Percentiles rank a stretch among this genome's conserved stretches.
Conservation (phyloP, 768 basidiomycete genomes). For the Lactarius hatsudake region DNA sequence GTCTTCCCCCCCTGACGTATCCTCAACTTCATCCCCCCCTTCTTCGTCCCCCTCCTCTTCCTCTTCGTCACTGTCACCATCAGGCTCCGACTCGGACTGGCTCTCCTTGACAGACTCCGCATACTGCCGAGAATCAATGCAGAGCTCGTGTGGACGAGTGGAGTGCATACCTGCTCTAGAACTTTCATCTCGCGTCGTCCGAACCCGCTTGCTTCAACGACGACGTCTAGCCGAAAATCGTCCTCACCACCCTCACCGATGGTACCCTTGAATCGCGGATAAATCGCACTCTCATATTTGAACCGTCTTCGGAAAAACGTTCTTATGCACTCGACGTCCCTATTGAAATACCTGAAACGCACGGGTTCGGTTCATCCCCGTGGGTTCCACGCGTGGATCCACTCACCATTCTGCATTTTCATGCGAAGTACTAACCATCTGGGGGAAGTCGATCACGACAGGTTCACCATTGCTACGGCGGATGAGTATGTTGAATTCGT, state of each 20-base stretch:
- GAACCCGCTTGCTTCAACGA: constrained; percentile 94
- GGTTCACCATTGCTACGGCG: constrained; percentile 71
- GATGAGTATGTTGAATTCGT: constrained; percentile 98
- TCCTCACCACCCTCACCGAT: constrained; percentile 48
- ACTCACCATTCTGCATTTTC: constrained; percentile 93
- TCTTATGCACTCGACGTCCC: constrained; percentile 95
- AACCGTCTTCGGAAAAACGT: constrained; percentile 90
- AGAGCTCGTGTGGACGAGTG: constrained; percentile 4
- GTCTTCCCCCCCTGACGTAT: constrained; percentile 3
- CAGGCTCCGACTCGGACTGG: constrained; percentile 35
- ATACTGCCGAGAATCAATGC: constrained; percentile 26
- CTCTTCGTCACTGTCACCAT: constrained; percentile 32
- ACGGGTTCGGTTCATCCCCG: constrained; percentile 6
- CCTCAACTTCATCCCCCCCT: constrained; percentile 9
- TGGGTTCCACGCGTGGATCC: neutral
- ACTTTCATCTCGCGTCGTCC: constrained; percentile 76
- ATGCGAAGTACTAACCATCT: constrained; percentile 98
- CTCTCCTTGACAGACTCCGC: constrained; percentile 29
- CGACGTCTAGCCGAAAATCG: constrained; percentile 75
- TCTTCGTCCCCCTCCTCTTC: constrained; percentile 25
- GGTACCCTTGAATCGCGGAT: constrained; percentile 78
- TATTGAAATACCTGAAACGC: constrained; percentile 89
- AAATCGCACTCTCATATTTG: constrained; percentile 86
- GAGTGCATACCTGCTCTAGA: constrained; percentile 70
- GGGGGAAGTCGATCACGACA: constrained; percentile 96